phyloP scores from a whole-genome alignment of 495 filamentous ascomycete species.

The Podospora pseudoanserina region DNA sequence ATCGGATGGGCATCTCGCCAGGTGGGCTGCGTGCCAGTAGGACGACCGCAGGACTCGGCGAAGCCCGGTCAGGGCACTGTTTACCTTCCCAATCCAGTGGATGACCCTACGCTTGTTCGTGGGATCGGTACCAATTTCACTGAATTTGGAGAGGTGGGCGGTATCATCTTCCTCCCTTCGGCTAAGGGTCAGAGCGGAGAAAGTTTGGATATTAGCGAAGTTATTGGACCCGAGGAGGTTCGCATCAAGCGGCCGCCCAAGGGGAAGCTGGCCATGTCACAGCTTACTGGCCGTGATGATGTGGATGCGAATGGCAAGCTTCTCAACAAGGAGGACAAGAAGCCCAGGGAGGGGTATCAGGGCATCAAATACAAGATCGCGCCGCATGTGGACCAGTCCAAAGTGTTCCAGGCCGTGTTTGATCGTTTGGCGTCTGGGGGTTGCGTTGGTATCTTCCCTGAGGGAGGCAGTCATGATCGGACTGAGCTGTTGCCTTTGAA shows the following conservation, averaged over 20 bases:
- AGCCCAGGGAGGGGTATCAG: slow-evolving; percentile 58
- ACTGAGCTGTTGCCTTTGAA: slow-evolving; percentile 92
- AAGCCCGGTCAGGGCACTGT: slow-evolving; percentile 75
- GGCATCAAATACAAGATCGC: slow-evolving; percentile 83
- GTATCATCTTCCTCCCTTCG: slow-evolving; percentile 80
- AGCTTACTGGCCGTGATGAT: slow-evolving; percentile 75
- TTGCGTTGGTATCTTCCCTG: slow-evolving; percentile 95
- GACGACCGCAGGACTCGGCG: slow-evolving; percentile 81
- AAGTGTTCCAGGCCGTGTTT: slow-evolving; percentile 93
- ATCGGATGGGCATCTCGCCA: slow-evolving; percentile 76
- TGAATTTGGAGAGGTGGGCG: slow-evolving; percentile 68
- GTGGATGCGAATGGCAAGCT: slow-evolving; percentile 56
- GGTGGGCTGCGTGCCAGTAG: slow-evolving; percentile 83
- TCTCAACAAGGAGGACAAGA: slow-evolving; percentile 47
- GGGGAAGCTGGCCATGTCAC: slow-evolving; percentile 60
- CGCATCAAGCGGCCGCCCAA: slow-evolving; percentile 83
- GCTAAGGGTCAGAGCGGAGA: slow-evolving; percentile 70
- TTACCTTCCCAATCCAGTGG: slow-evolving; percentile 85
- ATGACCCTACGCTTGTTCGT: slow-evolving; percentile 77
- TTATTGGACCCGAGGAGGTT: slow-evolving; percentile 76
- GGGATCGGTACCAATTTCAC: slow-evolving; percentile 85
- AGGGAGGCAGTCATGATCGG: slow-evolving; percentile 95
- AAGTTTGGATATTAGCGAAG: slow-evolving; percentile 74
- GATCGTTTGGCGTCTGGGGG: slow-evolving; percentile 73
- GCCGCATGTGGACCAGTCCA: slow-evolving; percentile 89